Conservation (phyloP, 2,329 filamentous ascomycete species). For the Sporothrix pseudoabietina region DNA sequence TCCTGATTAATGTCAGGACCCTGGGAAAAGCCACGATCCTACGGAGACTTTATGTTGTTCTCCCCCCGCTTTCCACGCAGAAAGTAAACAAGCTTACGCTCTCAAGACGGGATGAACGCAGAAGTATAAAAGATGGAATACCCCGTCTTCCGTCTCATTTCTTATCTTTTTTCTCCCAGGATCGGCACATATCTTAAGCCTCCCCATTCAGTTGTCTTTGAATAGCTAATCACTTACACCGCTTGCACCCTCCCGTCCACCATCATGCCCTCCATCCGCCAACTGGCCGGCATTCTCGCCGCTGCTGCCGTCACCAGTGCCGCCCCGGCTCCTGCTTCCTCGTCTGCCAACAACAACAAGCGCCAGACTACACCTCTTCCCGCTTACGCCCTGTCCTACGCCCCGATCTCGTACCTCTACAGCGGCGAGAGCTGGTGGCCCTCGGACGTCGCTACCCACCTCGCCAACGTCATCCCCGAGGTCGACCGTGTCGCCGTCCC, state of each 20-base stretch:
- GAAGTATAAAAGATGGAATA: not conserved
- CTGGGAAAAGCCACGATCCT: not conserved
- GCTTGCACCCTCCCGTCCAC: not conserved
- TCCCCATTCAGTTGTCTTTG: not conserved
- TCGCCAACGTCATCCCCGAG: slow-evolving; percentile 35
- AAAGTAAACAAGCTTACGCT: not conserved
- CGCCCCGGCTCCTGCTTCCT: not conserved
- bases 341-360: not conserved
- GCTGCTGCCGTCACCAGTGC: slow-evolving; percentile 18
- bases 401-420: slow-evolving; percentile 34
- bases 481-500: slow-evolving; percentile 26
- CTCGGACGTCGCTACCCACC: slow-evolving; percentile 35
- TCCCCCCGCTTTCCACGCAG: not conserved
- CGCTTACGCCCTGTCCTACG: slow-evolving; percentile 34
- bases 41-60: not conserved
- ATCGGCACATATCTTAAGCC: not conserved
- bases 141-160: not conserved
- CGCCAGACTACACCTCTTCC: slow-evolving; percentile 32
- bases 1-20: not conserved
- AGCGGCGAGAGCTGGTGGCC: slow-evolving; percentile 35
- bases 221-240: not conserved
- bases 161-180: not conserved
- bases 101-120: not conserved
- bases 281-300: slow-evolving; percentile 9
- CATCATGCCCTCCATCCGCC: slow-evolving; percentile 26